Percentiles rank a stretch among this genome's conserved stretches.
These are phyloP conservation scores for Grosmannia huntii DNA, from an alignment of 2,329 filamentous ascomycete species.

Conservation along the genomic window DNA sequence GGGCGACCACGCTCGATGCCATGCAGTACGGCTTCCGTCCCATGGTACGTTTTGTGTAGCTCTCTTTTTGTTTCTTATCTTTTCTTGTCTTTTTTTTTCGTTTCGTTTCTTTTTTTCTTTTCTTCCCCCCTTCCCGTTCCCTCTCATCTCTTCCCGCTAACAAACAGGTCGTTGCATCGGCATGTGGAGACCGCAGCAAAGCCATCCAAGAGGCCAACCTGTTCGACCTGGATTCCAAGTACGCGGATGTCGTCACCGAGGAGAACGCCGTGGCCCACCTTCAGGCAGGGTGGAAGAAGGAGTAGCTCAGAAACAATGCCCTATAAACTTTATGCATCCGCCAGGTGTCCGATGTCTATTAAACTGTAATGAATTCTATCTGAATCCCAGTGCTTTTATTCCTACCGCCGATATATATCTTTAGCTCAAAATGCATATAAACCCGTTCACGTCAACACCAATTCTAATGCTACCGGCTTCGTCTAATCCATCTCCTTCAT, in stretches of 20 bases:
- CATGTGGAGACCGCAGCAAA: conserved; percentile 30
- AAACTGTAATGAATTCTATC: no score
- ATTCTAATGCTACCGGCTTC: no score
- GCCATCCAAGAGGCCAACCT: conserved; percentile 27
- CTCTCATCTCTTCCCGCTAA: not conserved
- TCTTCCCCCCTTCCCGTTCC: no score
- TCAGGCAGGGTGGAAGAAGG: conserved; percentile 20
- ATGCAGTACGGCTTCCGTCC: conserved; percentile 31
- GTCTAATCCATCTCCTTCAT: not conserved
- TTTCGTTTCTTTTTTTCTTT: not conserved
- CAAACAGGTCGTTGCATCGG: conserved; percentile 27
- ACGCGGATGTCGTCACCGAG: conserved; percentile 30
- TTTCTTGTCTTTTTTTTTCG: no score
- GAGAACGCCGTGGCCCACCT: conserved; percentile 26
- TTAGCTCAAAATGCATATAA: not conserved
- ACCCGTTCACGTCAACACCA: no score
- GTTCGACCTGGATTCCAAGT: conserved; percentile 26
- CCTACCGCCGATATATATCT: not conserved
- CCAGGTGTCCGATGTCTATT: no score
- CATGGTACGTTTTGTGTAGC: conserved; percentile 21
- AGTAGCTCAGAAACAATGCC: not conserved
- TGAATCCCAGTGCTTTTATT: not conserved
- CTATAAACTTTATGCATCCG: not conserved
- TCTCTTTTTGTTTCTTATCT: not conserved
- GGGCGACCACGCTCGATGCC: conserved; percentile 29